Evolutionary conservation across 2,329 filamentous ascomycete species (phyloP), one percentile per base, ranked within the genome.

Genomic region (Gliomastix tumulicola): DNA sequence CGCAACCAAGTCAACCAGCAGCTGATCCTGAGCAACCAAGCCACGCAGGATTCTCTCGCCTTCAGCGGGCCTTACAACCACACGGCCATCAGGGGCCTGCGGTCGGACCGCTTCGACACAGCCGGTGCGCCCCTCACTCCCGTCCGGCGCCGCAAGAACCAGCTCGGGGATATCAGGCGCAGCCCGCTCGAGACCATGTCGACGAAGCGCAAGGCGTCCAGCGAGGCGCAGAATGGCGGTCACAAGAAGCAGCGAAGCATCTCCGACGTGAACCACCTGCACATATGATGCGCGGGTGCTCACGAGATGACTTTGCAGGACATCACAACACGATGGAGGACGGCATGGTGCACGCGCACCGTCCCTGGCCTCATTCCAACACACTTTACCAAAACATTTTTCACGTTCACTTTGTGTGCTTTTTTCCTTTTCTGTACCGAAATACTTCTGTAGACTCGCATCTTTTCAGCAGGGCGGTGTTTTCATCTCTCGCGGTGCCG

Each of bases 41-140:
- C 73, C 17, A 79, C 75, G 25, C 63, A 74, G 39, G 73, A 82
- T 48, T 79, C 79, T 27, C 65, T 84, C 19, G 69, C 75, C 34
- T 76, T 82, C 54, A 71, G 76, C 36, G 66, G 73, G 35, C 70
- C 75, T 7, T 73, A 79, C 57, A 68, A 76, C 53, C 62, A 74
- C 59, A 73, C 76, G 30, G 74, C 76, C 3, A 64, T 82, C 30
- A 69, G 72, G 38, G 78, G 78, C 34, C 74, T 83, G 51, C 79
- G 81, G 51, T 71, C 73, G 36, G 81, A 81, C 45, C 73, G 81
- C 39, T 72, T 84, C 44, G 71, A 73, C 39, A 79, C 78, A 22
- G 80, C 79, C 27, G 76, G 76, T 27, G 71, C 76, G 3, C 80
- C 81, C n/a, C 72, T 85, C 42, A 84, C 82, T 4, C 82, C 82